Conservation (phyloP, 108 stramenopile species). For the Nitzschia palea region DNA sequence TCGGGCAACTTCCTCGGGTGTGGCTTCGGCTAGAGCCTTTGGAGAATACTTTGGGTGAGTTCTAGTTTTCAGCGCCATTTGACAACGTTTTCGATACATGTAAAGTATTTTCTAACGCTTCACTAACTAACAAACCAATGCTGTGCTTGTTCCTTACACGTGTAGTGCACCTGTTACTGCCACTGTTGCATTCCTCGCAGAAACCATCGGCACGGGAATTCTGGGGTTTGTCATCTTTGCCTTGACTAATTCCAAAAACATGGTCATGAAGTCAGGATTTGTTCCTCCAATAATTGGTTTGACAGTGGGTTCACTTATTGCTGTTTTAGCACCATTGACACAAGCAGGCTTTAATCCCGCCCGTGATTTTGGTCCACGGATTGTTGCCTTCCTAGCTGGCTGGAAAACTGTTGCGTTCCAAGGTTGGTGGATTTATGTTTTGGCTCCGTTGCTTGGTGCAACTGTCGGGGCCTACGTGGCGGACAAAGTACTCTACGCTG, state of each 20-base stretch:
- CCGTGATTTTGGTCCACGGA: constrained; percentile 66
- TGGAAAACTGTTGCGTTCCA: constrained; percentile 58
- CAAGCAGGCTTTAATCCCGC: constrained; percentile 76
- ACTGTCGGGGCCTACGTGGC: constrained; percentile 45
- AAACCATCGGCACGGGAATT: constrained; percentile 50
- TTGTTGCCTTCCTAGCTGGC: constrained; percentile 58
- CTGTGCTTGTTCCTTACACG: background rate
- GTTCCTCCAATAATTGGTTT: constrained; percentile 53
- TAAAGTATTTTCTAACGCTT: no score
- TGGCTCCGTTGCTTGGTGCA: constrained; percentile 57
- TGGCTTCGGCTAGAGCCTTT: constrained; percentile 48
- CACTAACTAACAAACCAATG: no score
- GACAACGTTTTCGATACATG: background rate
- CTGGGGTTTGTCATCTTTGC: constrained; percentile 57
- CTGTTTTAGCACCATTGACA: constrained; percentile 55
- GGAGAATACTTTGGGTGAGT: constrained; percentile 55
- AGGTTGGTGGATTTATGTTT: constrained; percentile 61
- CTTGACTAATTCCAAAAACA: constrained; percentile 48
- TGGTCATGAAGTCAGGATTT: constrained; percentile 27
- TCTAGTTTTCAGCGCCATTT: background rate
- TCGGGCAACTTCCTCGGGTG: constrained; percentile 24
- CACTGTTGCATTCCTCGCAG: constrained; percentile 39
- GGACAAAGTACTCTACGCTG: constrained; percentile 41
- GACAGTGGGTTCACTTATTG: constrained; percentile 49
- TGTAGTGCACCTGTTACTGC: constrained; percentile 30